Percentiles rank a stretch among this genome's conserved stretches.
These are phyloP conservation scores for Aspergillus incahuasiensis DNA, from an alignment of 495 filamentous ascomycete genomes.

Conservation along the genomic window DNA sequence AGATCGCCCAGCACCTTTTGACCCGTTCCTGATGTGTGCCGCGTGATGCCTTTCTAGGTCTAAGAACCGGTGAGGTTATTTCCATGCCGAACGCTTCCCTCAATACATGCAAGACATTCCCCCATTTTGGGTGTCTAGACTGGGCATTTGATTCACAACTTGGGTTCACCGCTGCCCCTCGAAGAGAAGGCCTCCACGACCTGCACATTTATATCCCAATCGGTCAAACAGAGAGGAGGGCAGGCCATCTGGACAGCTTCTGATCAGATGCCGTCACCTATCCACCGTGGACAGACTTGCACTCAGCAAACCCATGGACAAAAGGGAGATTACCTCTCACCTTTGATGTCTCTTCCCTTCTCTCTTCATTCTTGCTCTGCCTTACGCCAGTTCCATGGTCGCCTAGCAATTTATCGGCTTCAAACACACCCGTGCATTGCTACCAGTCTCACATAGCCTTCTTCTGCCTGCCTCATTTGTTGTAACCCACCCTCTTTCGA, in stretches of 20 bases:
- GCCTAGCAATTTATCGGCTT: conserved; percentile 4
- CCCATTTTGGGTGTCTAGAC: conserved; percentile 15
- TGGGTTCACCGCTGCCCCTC: conserved; percentile 23
- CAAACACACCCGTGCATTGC: conserved; percentile 7
- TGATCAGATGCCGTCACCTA: conserved; percentile 18
- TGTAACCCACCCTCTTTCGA: conserved; percentile 14
- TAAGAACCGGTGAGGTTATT: conserved; percentile 20
- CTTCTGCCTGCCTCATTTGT: conserved; percentile 4
- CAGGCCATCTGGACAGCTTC: conserved; percentile 5
- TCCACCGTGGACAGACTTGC: conserved; percentile 11
- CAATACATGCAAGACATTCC: conserved; percentile 25
- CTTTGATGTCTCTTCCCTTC: conserved; percentile 7
- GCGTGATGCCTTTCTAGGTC: conserved; percentile 21
- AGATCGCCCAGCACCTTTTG: conserved; percentile 14
- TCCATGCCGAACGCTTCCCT: conserved; percentile 16
- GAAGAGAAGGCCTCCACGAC: conserved; percentile 15
- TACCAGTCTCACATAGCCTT: conserved; percentile 9
- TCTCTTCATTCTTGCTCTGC: neutral
- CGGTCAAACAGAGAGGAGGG: conserved; percentile 19
- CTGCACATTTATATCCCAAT: conserved; percentile 8
- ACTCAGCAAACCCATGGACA: conserved; percentile 8
- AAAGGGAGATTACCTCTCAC: conserved; percentile 7
- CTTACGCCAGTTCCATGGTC: conserved; percentile 12
- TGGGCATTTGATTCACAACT: conserved; percentile 7
- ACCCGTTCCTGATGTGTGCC: conserved; percentile 17